Conservation (phyloP, 2,329 filamentous ascomycete species). For the Mycosphaerella sp. region DNA sequence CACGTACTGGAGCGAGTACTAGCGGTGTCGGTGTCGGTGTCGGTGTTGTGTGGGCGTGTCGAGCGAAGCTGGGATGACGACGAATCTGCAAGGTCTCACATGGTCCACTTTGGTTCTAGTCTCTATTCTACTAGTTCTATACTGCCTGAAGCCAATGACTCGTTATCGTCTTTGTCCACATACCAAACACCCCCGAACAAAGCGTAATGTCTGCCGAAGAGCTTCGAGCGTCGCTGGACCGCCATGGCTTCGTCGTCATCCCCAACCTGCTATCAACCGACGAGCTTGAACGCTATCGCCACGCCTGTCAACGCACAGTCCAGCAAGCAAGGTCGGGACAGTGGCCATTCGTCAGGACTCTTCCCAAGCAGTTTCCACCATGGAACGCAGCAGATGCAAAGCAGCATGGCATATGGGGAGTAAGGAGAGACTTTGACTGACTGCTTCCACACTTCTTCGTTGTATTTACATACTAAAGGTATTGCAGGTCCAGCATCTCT, state of each 20-base stretch:
- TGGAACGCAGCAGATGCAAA: constrained; percentile 53
- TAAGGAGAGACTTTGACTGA: constrained; percentile 39
- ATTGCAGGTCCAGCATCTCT: constrained; percentile 58
- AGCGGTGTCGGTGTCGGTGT: background rate
- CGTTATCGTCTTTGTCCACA: constrained; percentile 2
- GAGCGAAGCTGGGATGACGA: background rate
- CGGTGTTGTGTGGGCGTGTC: background rate
- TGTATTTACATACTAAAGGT: background rate
- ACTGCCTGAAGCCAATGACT: background rate
- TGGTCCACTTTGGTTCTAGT: background rate
- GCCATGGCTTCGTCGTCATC: constrained; percentile 71
- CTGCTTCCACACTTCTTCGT: too few species aligned
- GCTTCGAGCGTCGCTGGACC: constrained; percentile 53
- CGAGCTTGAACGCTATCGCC: constrained; percentile 55
- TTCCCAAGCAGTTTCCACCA: constrained; percentile 86
- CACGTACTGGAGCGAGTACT: too few species aligned
- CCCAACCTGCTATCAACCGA: constrained; percentile 55
- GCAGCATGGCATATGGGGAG: constrained; percentile 72
- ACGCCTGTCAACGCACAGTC: constrained; percentile 54
- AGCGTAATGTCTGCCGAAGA: constrained; percentile 11
- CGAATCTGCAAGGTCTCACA: background rate
- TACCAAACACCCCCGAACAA: constrained; percentile 5
- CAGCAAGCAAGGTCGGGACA: constrained; percentile 58
- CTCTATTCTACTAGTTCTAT: background rate
- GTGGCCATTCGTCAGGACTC: constrained; percentile 77